A percentile compares a stretch with the other conserved stretches of the same genome.
phyloP scores from a whole-genome alignment of 139 green algal genomes.

The Chlamydomonas sphaeroides region DNA sequence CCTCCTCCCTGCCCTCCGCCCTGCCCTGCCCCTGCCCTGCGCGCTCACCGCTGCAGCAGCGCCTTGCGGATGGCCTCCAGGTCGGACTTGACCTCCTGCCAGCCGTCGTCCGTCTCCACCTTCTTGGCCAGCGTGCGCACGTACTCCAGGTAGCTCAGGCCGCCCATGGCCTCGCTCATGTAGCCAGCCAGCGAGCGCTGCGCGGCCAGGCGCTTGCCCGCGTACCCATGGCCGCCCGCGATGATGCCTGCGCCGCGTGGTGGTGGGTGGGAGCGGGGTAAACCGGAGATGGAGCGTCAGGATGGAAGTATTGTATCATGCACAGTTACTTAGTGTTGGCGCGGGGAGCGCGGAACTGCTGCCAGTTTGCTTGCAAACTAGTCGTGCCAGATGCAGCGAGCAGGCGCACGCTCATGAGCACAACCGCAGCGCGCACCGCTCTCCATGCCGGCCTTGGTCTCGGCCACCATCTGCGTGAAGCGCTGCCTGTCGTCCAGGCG shows the following conservation, averaged over 20 bases:
- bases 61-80: constrained; percentile 78
- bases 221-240: constrained; percentile 85
- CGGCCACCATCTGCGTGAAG: constrained; percentile 98
- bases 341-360: too few relatives aligned
- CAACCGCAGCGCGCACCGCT: constrained; percentile 55
- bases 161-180: constrained; percentile 90
- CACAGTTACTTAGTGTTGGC: too few relatives aligned
- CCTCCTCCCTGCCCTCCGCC: too few relatives aligned
- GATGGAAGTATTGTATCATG: too few relatives aligned
- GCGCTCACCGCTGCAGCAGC: constrained; percentile 73
- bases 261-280: background rate
- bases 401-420: too few relatives aligned
- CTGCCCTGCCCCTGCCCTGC: background rate
- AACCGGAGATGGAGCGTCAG: too few relatives aligned
- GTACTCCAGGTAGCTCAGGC: constrained; percentile 91
- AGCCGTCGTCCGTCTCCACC: constrained; percentile 92
- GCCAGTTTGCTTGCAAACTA: too few relatives aligned
- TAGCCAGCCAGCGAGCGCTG: constrained; percentile 88
- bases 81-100: constrained; percentile 54
- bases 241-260: constrained; percentile 64
- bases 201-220: constrained; percentile 83
- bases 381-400: too few relatives aligned
- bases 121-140: constrained; percentile 83
- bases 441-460: constrained; percentile 92
- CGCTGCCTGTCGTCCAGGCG: constrained; percentile 89